Evolutionary conservation across 163 green algal genomes (phyloP), one percentile per base, ranked within the genome.

Genomic region (Chlamydomonas reinhardtii): DNA sequence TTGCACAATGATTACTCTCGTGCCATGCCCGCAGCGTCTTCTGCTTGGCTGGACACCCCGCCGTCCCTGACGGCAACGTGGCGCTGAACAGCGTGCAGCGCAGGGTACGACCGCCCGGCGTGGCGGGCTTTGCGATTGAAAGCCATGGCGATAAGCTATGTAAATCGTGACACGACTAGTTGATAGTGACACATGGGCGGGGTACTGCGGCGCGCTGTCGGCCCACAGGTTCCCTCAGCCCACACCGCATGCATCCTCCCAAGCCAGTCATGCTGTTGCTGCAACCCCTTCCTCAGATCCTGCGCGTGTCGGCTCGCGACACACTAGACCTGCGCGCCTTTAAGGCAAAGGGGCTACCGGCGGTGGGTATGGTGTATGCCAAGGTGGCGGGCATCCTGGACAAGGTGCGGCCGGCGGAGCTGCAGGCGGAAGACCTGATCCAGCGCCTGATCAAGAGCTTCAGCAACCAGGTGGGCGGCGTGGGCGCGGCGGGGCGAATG

Each of bases 1-100:
- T 14, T 48, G 39, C 39, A 48, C 5, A 48, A 48, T 48, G 39
- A 5, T 48, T 8, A 48, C 39, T 5, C 25, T 43, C 8, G 32
- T 78, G 31, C 74, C 11, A n/a, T 25, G 48, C 22, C 14, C 87
- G 91, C 93, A 97, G 96, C 61, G 92, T 98, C 3, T 98, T 95
- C 86, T 87, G 73, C 22, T 80, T 94, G 16, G 73, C 74, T 20
- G 35, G 87, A 0, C 92, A 99, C 68, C 74, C 90, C 2, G 66
- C 61, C 0, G 87, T 99, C 0, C 37, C 91, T 2, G 69, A 85
- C 25, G 95, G 95, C 8, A 73, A 34, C 5, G 66, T 99, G 27
- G 97, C 89, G 0, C 87, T 99, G n/a, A 99, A 99, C 73, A 92
- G 91, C 17, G 82, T 98, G 32, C 97, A 99, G 84, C 87, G 97